Evolutionary conservation across 2,329 filamentous ascomycete species (phyloP), one percentile per base, ranked within the genome.

Genomic region (Aspergillus pseudonomiae): DNA sequence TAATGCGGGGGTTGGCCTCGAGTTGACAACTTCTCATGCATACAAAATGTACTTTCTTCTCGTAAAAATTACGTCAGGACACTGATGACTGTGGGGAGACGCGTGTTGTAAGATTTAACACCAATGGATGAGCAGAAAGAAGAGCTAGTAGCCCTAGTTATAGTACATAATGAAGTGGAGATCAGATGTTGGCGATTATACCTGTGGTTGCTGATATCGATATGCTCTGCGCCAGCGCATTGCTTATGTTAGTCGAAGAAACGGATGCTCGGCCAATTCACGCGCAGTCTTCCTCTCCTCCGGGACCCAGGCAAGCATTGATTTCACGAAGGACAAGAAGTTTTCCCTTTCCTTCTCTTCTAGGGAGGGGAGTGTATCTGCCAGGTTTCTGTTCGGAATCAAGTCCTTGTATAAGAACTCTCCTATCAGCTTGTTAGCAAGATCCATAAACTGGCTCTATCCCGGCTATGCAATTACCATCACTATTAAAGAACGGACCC

Each of bases 281-380:
- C 69, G 69, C 36, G 77, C 77, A 24, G 74, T 78, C 54, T 72
- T 74, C 43, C 77, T 74, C 59, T 78, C 65, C 55, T 75, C 71
- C 2, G 77, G 76, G 6, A 70, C 50, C 77, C 76, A 79, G 12
- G 61, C 63, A n/a, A 79, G 70, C 77, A 79, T 78, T 19, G 66
- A 62, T 46, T 69, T 67, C 12, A 70, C 69, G 64, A 79, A 78
- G 6, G 73, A 72, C 16, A 78, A 62, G 55, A 79, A 77, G 3
- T 61, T 60, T 19, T 72, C 71, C 65, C 69, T 71, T 12, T 79
- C 73, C 26, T 73, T 68, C 59, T 71, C 71, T 59, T 70, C 68
- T 6, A 77, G 57, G 32, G 66, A 72, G 1, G 65, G 64, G 6
- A 68, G 55, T 30, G 70, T 71, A 55, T 73, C 69, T 16, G 68